phyloP scores from a whole-genome alignment of 208 protist species.

The Tritrichomonas musculus region DNA sequence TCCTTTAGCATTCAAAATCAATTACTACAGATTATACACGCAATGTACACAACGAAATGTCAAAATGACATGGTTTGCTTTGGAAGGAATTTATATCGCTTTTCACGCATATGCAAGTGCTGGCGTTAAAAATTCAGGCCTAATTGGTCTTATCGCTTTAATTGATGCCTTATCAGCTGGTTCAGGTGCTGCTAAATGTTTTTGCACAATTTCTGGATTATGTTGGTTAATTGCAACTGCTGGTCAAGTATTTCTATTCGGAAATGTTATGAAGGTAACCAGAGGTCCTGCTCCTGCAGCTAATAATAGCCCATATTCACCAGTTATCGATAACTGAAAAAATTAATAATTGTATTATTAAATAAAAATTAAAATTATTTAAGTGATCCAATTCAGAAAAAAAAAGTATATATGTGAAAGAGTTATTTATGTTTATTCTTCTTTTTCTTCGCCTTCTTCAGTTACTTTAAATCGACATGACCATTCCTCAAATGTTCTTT shows the following conservation, averaged over 20 bases:
- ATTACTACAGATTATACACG: background rate
- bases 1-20: constrained; percentile 18
- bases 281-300: no score
- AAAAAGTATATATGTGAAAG: no score
- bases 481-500: no score
- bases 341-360: no score
- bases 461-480: no score
- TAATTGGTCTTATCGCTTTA: background rate
- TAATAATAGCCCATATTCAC: no score
- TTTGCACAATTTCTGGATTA: background rate
- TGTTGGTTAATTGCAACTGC: background rate
- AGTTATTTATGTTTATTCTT: no score
- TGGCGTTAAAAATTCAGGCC: background rate
- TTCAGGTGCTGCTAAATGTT: background rate
- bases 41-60: background rate
- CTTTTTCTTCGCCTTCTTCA: no score
- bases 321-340: no score
- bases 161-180: background rate
- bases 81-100: background rate
- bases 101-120: background rate
- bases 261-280: no score
- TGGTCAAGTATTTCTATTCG: background rate
- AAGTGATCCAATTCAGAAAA: no score
- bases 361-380: no score
- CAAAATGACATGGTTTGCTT: background rate